phyloP scores from a whole-genome alignment of 257 asterid species.

The Rauvolfia tetraphylla region DNA sequence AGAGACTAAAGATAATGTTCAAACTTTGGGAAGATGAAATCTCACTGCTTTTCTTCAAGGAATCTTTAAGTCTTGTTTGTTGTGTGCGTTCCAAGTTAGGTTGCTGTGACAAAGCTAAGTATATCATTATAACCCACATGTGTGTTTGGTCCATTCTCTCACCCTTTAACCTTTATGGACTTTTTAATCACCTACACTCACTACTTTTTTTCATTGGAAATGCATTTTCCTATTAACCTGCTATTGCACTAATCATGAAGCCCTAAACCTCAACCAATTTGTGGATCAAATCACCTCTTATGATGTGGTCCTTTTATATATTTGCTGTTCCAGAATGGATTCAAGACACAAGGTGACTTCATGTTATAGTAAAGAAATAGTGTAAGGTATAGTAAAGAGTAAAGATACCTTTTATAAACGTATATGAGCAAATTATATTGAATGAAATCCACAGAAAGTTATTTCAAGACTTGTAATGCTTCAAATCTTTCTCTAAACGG shows the following conservation, averaged over 20 bases:
- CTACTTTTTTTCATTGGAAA: conserved; percentile 8
- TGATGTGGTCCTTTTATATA: not conserved
- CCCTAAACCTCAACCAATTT: not conserved
- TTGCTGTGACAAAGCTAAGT: conserved; percentile 28
- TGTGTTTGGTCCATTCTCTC: conserved; percentile 30
- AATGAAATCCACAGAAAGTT: no score
- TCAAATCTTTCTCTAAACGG: no score
- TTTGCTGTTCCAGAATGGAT: not conserved
- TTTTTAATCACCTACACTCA: conserved; percentile 12
- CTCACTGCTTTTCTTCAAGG: conserved; percentile 11
- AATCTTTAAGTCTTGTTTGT: conserved; percentile 20
- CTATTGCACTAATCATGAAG: conserved; percentile 1
- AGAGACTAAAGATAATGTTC: not conserved
- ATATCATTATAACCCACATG: conserved; percentile 43
- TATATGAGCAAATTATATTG: no score
- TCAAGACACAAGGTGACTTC: not conserved
- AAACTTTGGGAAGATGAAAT: conserved; percentile 14
- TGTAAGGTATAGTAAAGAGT: no score
- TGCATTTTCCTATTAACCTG: not conserved
- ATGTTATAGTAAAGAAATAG: no score
- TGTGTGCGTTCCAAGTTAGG: conserved; percentile 34
- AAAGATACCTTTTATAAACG: no score
- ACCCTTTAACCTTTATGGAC: conserved; percentile 10
- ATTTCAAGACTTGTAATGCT: no score
- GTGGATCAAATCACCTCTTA: not conserved